A percentile compares a stretch with the other conserved stretches of the same genome.
Evolutionary conservation across 78 protist genomes (phyloP).

Genomic region (Cavenderia fasciculata): DNA sequence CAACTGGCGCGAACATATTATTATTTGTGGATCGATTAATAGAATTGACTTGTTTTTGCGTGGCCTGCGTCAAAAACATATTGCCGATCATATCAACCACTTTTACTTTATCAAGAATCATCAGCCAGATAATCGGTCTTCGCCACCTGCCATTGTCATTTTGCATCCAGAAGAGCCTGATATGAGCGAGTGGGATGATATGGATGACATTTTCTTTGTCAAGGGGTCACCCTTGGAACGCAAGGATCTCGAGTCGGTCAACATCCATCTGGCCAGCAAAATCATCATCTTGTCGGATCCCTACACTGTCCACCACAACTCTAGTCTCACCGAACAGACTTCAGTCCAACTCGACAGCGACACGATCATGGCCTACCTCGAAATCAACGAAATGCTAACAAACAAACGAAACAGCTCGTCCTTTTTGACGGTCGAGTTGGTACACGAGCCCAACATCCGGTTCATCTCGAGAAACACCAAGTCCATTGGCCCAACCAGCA

Average conservation of each 20-base stretch:
- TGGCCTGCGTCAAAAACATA: slow-evolving; percentile 62
- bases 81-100: slow-evolving; percentile 47
- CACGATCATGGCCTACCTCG: slow-evolving; percentile 71
- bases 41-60: slow-evolving; percentile 42
- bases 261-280: slow-evolving; percentile 46
- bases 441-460: slow-evolving; percentile 71
- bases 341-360: slow-evolving; percentile 55
- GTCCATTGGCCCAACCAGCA: background rate
- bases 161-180: slow-evolving; percentile 72
- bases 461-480: slow-evolving; percentile 49
- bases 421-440: slow-evolving; percentile 52
- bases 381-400: slow-evolving; percentile 42
- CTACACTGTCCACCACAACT: slow-evolving; percentile 7
- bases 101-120: slow-evolving; percentile 48
- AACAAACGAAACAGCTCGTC: slow-evolving; percentile 6
- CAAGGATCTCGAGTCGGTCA: slow-evolving; percentile 40
- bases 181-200: slow-evolving; percentile 78
- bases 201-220: slow-evolving; percentile 29
- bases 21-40: slow-evolving; percentile 69
- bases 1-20: slow-evolving; percentile 70
- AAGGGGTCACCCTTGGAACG: slow-evolving; percentile 68
- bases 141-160: slow-evolving; percentile 52
- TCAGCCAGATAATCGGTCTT: background rate
- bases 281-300: slow-evolving; percentile 67
- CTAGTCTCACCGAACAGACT: slow-evolving; percentile 44